Percentiles rank a stretch among this genome's conserved stretches.
Conservation (phyloP, 768 basidiomycete species). For the Porpolomopsis calyptriformis region DNA sequence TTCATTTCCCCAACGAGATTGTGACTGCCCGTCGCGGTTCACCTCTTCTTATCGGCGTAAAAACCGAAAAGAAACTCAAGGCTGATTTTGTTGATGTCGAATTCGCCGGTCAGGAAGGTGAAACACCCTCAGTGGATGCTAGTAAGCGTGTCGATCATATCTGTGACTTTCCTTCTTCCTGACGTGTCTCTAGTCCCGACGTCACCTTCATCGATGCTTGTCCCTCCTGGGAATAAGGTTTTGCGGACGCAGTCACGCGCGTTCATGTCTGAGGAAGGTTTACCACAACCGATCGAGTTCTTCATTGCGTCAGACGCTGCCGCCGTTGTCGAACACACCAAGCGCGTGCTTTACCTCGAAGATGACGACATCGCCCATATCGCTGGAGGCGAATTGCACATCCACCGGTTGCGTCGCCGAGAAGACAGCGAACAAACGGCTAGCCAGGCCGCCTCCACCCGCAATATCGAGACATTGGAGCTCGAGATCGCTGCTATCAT, state of each 20-base stretch:
- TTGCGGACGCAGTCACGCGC: slow-evolving; percentile 95
- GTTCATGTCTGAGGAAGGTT: slow-evolving; percentile 97
- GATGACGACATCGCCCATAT: slow-evolving; percentile 99
- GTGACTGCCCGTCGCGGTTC: slow-evolving; percentile 96
- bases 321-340: slow-evolving; percentile 97
- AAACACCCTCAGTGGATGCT: slow-evolving; percentile 28
- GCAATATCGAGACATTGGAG: slow-evolving; percentile 96
- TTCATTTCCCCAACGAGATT: slow-evolving; percentile 90
- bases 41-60: slow-evolving; percentile 93
- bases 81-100: slow-evolving; percentile 99
- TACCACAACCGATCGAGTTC: slow-evolving; percentile 98
- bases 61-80: slow-evolving; percentile 99
- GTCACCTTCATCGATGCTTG: slow-evolving; percentile 51
- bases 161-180: not conserved
- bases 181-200: slow-evolving; percentile 27
- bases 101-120: slow-evolving; percentile 64
- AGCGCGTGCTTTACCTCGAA: slow-evolving; percentile 95
- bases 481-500: slow-evolving; percentile 99
- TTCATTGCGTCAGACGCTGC: slow-evolving; percentile 97
- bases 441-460: slow-evolving; percentile 58
- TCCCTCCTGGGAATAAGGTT: too few species aligned
- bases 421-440: slow-evolving; percentile 58
- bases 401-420: slow-evolving; percentile 91
- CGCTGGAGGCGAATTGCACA: slow-evolving; percentile 92
- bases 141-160: slow-evolving; percentile 23